Base-by-base conservation (phyloP, 495 filamentous ascomycete species). In the Polyplosphaeria fusca region DNA sequence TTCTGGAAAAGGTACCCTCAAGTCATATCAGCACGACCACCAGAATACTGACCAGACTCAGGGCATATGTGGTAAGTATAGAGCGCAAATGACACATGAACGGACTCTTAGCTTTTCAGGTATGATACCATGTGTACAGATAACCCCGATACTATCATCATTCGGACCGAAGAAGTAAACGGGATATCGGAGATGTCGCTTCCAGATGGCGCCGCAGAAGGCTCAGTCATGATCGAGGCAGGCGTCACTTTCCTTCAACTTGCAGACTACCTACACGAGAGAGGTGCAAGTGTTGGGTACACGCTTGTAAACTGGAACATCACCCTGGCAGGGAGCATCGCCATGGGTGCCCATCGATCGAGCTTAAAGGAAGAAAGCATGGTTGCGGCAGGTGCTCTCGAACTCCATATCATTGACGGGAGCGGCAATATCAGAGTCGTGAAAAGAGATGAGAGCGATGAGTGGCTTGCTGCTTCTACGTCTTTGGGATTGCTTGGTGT, bases 231-330 rank as follows among this genome's bases (percentile, higher is more conserved):
- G 26, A 70, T 77, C 40, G 75, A 77, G 42, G 74, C 73, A 5
- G 75, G 76, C 12, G 74, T 76, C 11, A 77, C 75, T 1, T 79
- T 79, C 51, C 71, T 79, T 42, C 72, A 79, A 65, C 72, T 79
- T 16, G 75, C 76, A 9, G 74, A 74, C 27, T 77, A 72, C 47
- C 67, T 79, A 5, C 76, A 79, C 43, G 64, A 63, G 12, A 61
- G 70, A 16, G 67, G 62, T 32, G 76, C 75, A 30, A 73, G 69
- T 4, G 71, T 79, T 44, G 76, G 75, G 14, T 77, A 77, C 49
- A 73, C 75, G 14, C 61, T 77, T 13, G 75, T 77, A 7, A 79
- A 77, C 49, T 79, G 76, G 76, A 77, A 79, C 30, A 79, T 79
- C 53, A 77, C 71, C 5, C 72, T 79, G 59, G 75, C 74, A 4